Evolutionary conservation across 164 flowering plant species (phyloP), one percentile per base, ranked within the genome.

Genomic region (Umbilicus rupestris): DNA sequence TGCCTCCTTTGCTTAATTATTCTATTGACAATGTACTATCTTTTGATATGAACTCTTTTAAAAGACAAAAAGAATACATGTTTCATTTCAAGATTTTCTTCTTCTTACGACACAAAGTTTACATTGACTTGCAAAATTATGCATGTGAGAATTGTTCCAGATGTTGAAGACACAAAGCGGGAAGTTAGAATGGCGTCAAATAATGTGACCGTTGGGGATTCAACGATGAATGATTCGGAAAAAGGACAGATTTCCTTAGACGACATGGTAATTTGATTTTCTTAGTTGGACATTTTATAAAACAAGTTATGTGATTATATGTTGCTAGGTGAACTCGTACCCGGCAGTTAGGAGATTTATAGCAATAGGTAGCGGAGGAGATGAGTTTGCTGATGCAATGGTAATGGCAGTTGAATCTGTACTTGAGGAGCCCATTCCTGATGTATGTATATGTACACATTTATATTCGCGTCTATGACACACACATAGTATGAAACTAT

Each of bases 291-390:
- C 60, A 55, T 14, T 26, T 11, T 10, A 26, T 28, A 28, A 2
- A 28, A 14, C 1, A 12, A 14, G 28, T 5, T 11, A 12, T 55
- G 7, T 3, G 31, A 26, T n/a, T 47, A 26, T 8, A 55, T 55
- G 17, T 12, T 55, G 33, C 33, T 20, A 55, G 60, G 60, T 26
- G 60, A 55, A 55, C 31, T 55, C 60, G 12, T 55, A 55, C 22
- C 60, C 60, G 12, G 14, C 31, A 55, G 16, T 16, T 55, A 14
- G 33, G 26, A 55, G 33, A 55, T 55, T 55, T 28, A 55, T 55
- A 26, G 60, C 60, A 28, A 55, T 55, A 55, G 60, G 60, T 33
- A 28, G 60, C 19, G 60, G 60, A 55, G 60, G 60, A 28, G 60
- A 55, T 55, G 60, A 55, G 19, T 55, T 55, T 28, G 60, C 60